A percentile compares a stretch with the other conserved stretches of the same genome.
Conservation (phyloP, 345 rosid species). For the Erucastrum elatum region DNA sequence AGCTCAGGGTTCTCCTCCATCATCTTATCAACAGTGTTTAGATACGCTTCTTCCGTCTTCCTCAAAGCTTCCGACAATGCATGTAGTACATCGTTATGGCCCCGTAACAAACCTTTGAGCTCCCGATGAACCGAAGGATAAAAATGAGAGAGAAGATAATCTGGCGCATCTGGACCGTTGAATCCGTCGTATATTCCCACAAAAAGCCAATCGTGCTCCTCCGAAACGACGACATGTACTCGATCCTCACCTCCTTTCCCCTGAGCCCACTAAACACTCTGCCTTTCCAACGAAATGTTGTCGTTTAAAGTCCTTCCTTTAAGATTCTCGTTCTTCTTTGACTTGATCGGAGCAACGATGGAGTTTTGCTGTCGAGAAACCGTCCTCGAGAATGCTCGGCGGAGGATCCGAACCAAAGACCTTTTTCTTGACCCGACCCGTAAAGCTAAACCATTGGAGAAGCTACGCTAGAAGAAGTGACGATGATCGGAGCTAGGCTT, state of each 20-base stretch:
- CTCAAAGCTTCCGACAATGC: not conserved
- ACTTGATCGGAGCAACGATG: not conserved
- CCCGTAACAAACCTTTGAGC: not conserved
- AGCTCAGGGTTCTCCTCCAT: not conserved
- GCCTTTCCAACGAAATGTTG: not conserved
- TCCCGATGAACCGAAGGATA: not conserved
- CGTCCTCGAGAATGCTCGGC: not conserved
- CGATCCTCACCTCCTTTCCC: constrained; percentile 5
- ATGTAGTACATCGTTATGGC: not conserved
- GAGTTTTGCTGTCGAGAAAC: not conserved
- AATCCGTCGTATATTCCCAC: not conserved
- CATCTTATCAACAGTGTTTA: not conserved
- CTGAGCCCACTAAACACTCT: not conserved
- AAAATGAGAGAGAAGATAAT: not conserved
- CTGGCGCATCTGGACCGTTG: constrained; percentile 9
- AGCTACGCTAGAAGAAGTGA: not conserved
- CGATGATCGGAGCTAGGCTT: not conserved
- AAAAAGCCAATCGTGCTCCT: not conserved
- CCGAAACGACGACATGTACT: constrained; percentile 8
- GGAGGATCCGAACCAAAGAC: not conserved
- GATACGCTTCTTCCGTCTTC: constrained; percentile 3
- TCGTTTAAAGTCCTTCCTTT: not conserved
- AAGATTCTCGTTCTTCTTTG: not conserved
- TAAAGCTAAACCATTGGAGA: not conserved
- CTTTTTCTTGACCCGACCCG: not conserved